Conservation (phyloP, 2,329 filamentous ascomycete species). For the Penicillium sp. region DNA sequence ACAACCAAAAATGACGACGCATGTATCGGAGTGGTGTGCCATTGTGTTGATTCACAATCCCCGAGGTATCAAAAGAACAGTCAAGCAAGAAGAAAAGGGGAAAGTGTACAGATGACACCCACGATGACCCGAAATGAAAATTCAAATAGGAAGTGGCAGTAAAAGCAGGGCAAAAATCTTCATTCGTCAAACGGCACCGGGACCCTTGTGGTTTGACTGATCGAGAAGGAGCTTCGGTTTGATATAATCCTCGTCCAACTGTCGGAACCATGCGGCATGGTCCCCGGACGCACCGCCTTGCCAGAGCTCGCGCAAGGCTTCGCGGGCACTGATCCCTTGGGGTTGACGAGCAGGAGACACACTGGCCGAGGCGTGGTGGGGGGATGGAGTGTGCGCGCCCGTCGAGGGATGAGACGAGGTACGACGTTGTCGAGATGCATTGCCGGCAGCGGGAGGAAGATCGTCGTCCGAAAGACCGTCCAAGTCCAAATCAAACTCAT, state of each 20-base stretch:
- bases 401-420: slow-evolving; percentile 33
- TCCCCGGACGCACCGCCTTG: slow-evolving; percentile 68
- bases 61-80: not conserved
- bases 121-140: not conserved
- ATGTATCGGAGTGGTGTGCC: too few relatives aligned
- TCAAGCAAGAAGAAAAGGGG: slow-evolving; percentile 1
- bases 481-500: slow-evolving; percentile 36
- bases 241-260: slow-evolving; percentile 92
- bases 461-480: slow-evolving; percentile 49
- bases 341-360: slow-evolving; percentile 28
- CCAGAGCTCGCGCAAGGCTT: slow-evolving; percentile 73
- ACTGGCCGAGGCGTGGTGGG: slow-evolving; percentile 17
- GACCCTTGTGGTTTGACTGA: slow-evolving; percentile 47
- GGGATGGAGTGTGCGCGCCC: slow-evolving; percentile 15
- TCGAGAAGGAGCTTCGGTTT: slow-evolving; percentile 86
- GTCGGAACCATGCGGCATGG: slow-evolving; percentile 80
- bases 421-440: slow-evolving; percentile 29
- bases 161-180: not conserved
- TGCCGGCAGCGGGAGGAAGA: slow-evolving; percentile 50
- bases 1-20: too few relatives aligned
- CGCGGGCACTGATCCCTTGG: slow-evolving; percentile 60
- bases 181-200: slow-evolving; percentile 30
- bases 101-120: not conserved
- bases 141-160: not conserved
- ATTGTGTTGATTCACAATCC: not conserved